Evolutionary conservation across 495 filamentous ascomycete species (phyloP), one percentile per base, ranked within the genome.

Genomic region (Podospora didyma): DNA sequence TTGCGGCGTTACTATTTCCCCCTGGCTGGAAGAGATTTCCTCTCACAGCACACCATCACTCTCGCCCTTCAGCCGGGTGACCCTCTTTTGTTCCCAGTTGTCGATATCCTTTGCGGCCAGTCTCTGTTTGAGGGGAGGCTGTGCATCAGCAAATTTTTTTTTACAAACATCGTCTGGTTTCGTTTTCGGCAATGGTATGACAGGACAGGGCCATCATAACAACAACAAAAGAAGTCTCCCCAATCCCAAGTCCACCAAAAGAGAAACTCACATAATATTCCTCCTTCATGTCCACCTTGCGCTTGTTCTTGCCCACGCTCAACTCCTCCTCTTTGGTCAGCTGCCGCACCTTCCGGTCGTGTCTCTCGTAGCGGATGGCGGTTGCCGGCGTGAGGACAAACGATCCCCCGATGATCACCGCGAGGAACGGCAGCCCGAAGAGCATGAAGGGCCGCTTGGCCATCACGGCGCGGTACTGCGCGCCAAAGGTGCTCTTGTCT

Each of bases 371-470:
- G 39, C 95, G 81, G 28, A 99, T 74, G 5, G 94, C 95, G 6
- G 94, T 90, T 2, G 92, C 94, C 2, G 95, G 94, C 0, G 93
- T 96, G 14, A 99, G 80, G 58, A 92, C 87, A 73, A 99, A 99
- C 7, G 89, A 95, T 0, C 90, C 94, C 3, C 87, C 92, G n/a
- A 99, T 86, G 62, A 99, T 96, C 35, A 93, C 85, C 44, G 80
- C 74, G 64, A 97, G 81, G 74, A 99, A 99, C 14, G 94, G 94
- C n/a, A 97, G 77, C 6, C 94, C 94, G 70, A 99, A 99, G 51
- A 97, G 81, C 37, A 93, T 75, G 72, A 99, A 99, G 1, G 94
- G 94, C 61, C 89, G 89, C 58, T 80, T 84, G 19, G 77, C 67
- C 39, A 96, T 79, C 51, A 74, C 65, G 11, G 75, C 67, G 54